Base-by-base conservation (phyloP, 1,139 yeast species). In the Citeromyces siamensis region DNA sequence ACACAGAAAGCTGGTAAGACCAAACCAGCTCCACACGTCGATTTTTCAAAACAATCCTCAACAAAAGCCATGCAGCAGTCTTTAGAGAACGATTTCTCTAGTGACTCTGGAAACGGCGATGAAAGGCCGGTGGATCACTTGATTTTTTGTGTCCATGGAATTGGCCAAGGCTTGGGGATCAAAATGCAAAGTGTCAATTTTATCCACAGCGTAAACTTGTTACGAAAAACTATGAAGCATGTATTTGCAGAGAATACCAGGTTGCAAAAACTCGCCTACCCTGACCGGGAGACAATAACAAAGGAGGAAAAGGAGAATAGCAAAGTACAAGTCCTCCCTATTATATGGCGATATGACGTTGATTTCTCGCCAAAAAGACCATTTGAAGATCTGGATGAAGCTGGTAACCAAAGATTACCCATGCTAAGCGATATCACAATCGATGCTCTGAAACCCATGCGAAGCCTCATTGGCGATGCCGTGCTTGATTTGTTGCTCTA, bases 141-240 rank as follows among this genome's bases (percentile, higher is more conserved):
- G 39, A 71, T 88, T 2, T 62, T 90, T 13, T 90, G 94, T 45
- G 70, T 88, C 34, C 98, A 90, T 55, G 97, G 98, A 0, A 84
- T 90, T 44, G 97, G 97, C 2, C 98, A 90, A 54, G 75, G 80
- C 32, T 63, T 90, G 41, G 93, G 95, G 3, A 72, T 75, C 38
- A 75, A 75, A 46, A 80, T 81, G 46, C 86, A 86, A 43, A 75
- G 83, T 27, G 76, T 86, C 35, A 85, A 85, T 51, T 90, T 90
- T 58, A 77, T 90, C 4, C 95, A 86, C 53, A 85, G 90, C 19
- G 74, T 86, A 38, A 83, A 82, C 48, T 66, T 72, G 20, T 56
- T 86, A 43, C 63, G 96, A 38, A 68, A 70, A 38, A 71, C 78
- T 35, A 64, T 83, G 64, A 75, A 74, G 42, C 56, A 59, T 5